A percentile compares a stretch with the other conserved stretches of the same genome.
phyloP scores from a whole-genome alignment of 2,329 filamentous ascomycete species.

The Coleophoma crateriformis region DNA sequence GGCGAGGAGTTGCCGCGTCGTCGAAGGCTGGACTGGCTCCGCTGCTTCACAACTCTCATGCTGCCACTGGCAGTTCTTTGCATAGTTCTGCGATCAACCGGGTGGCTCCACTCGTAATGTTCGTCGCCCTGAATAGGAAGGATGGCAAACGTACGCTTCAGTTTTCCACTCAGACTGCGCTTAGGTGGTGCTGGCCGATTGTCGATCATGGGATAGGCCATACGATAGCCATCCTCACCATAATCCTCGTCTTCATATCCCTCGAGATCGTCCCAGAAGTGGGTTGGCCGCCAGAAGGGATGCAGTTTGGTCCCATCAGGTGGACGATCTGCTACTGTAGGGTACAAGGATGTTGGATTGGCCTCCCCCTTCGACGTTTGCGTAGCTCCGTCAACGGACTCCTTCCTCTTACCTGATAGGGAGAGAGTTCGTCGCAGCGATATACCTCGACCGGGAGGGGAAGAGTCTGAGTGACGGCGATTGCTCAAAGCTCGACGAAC shows the following conservation, averaged over 20 bases:
- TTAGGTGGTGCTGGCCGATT: constrained; percentile 40
- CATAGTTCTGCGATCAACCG: constrained; percentile 50
- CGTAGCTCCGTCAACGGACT: constrained; percentile 12
- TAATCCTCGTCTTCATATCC: constrained; percentile 29
- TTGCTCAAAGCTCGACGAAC: constrained; percentile 48
- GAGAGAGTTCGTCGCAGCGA: constrained; percentile 42
- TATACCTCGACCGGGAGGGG: constrained; percentile 40
- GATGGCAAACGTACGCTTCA: constrained; percentile 53
- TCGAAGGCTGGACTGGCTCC: constrained; percentile 33
- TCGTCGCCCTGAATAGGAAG: constrained; percentile 43
- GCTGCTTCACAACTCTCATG: constrained; percentile 49
- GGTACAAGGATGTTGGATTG: constrained; percentile 28
- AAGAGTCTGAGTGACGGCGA: constrained; percentile 41
- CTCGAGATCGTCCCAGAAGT: constrained; percentile 33
- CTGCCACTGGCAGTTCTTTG: constrained; percentile 54
- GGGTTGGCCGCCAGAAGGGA: constrained; percentile 55
- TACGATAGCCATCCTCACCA: constrained; percentile 13
- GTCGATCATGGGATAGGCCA: constrained; percentile 39
- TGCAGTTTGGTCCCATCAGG: constrained; percentile 50
- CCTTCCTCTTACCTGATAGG: constrained; percentile 14
- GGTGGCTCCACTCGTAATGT: constrained; percentile 30
- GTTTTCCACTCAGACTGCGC: constrained; percentile 38
- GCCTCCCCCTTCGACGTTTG: constrained; percentile 18
- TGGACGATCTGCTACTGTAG: constrained; percentile 38
- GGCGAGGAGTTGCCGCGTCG: constrained; percentile 9